A percentile compares a stretch with the other conserved stretches of the same genome.
These are phyloP conservation scores for Gaeumannomyces sp. DNA, from an alignment of 2,329 filamentous ascomycete species.

Conservation along the genomic window DNA sequence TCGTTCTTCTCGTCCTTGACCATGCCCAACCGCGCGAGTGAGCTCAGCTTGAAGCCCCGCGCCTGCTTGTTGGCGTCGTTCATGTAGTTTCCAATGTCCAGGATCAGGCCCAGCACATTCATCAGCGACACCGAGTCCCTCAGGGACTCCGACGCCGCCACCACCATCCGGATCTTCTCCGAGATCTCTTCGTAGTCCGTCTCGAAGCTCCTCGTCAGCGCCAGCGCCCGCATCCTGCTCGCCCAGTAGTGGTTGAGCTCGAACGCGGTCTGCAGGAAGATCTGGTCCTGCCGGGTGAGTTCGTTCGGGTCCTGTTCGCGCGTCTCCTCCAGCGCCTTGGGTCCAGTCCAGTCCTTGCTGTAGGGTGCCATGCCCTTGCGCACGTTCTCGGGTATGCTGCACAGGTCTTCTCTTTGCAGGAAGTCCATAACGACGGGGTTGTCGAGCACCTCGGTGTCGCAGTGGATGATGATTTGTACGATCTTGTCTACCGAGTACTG, in stretches of 20 bases:
- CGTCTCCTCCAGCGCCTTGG: conserved; percentile 68
- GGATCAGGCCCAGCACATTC: conserved; percentile 90
- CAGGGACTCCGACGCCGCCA: conserved; percentile 79
- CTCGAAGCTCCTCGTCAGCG: conserved; percentile 78
- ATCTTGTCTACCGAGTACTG: conserved; percentile 75
- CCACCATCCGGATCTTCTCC: conserved; percentile 77
- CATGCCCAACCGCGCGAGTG: conserved; percentile 87
- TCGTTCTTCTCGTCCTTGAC: conserved; percentile 99
- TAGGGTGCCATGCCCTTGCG: conserved; percentile 91
- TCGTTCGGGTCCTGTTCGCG: conserved; percentile 83
- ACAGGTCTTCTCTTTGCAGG: conserved; percentile 84
- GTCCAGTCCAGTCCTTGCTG: conserved; percentile 91
- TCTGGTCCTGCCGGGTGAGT: conserved; percentile 89
- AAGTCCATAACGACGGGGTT: conserved; percentile 96
- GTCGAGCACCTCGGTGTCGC: conserved; percentile 81
- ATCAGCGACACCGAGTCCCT: conserved; percentile 89
- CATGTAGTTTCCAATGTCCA: conserved; percentile 99
- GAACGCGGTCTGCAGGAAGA: conserved; percentile 87
- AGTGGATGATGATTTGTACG: conserved; percentile 90
- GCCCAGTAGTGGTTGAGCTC: conserved; percentile 99
- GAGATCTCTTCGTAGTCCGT: conserved; percentile 88
- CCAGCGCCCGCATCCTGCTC: conserved; percentile 86
- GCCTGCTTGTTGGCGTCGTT: conserved; percentile 99
- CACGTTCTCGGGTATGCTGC: conserved; percentile 85
- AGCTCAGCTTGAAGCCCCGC: conserved; percentile 94